Conservation (phyloP, 1,139 yeast species). For the Scheffersomyces illinoinensis region DNA sequence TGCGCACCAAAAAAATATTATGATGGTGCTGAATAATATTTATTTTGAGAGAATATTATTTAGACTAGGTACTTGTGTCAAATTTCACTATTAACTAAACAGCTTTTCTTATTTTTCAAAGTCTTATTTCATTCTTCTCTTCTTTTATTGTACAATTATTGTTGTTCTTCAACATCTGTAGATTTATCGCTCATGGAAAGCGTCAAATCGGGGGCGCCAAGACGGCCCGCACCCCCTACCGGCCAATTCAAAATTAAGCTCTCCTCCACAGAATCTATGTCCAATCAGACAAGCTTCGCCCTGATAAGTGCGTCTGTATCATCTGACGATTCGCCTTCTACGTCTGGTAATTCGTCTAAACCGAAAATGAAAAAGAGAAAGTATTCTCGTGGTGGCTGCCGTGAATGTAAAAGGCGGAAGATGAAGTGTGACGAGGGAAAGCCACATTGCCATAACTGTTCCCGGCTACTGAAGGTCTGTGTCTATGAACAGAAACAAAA, state of each 20-base stretch:
- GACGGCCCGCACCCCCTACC: not conserved
- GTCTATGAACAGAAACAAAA: constrained; percentile 38
- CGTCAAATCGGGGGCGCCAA: not conserved
- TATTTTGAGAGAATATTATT: not conserved
- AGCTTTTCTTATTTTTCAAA: not conserved
- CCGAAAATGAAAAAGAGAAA: constrained; percentile 40
- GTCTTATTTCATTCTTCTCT: not conserved
- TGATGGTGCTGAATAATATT: not conserved
- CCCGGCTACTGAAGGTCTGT: constrained; percentile 49
- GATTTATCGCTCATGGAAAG: not conserved
- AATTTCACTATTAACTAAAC: not conserved
- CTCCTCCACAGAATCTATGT: not conserved
- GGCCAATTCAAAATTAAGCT: not conserved
- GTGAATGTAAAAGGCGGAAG: constrained; percentile 62
- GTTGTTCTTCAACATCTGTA: not conserved
- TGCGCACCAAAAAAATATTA: not conserved
- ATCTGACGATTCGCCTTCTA: not conserved
- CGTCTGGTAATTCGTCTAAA: not conserved
- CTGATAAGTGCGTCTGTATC: not conserved
- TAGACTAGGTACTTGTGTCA: not conserved
- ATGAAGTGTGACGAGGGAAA: constrained; percentile 42
- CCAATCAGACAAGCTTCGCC: not conserved
- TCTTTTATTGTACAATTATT: not conserved
- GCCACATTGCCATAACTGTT: constrained; percentile 43
- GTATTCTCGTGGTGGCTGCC: constrained; percentile 63